Evolutionary conservation across 176 grass and related monocot genomes (phyloP), one percentile per base, ranked within the genome.

Genomic region (Triticum dicoccoides): DNA sequence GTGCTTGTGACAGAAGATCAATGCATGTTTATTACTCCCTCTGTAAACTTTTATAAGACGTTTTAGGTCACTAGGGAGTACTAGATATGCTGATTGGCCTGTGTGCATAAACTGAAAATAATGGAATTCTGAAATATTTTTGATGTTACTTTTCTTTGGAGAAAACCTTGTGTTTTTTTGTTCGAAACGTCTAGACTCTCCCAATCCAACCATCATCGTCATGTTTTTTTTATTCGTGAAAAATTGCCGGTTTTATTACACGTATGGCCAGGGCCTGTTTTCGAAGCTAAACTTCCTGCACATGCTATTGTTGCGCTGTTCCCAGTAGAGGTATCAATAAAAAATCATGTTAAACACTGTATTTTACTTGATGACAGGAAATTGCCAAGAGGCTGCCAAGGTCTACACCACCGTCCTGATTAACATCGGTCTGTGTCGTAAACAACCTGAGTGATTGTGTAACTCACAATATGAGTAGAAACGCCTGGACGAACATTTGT

Each of bases 341-440:
- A 29, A 23, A 76, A 13, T 58, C 12, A 56, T 85, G 2, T 74
- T 75, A 80, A 80, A 73, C 17, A 17, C 10, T 88, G 37, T 23
- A 13, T 32, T 41, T 14, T n/a, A 52, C 49, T 52, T 52, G 49
- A 17, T 65, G 38, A 64, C 76, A 89, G 87, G 87, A 89, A 89
- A 80, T 89, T 1, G 82, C 82, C 0, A 79, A 89, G 75, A 84
- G 81, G 66, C 79, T 89, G 41, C 82, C 82, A 6, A 89, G 65
- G 81, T 49, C 87, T 80, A 54, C 76, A 14, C 77, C 41, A 21
- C 82, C 56, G 51, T 80, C 82, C 69, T 84, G 82, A 85, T 41
- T n/a, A 69, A 30, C 30, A 66, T 9, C 38, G 20, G 25, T 15
- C 14, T 54, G 51, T 54, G 51, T 54, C 5, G 5, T 54, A 18